Base-by-base conservation (phyloP, 2,329 filamentous ascomycete species). In the Neoascochyta sp. region DNA sequence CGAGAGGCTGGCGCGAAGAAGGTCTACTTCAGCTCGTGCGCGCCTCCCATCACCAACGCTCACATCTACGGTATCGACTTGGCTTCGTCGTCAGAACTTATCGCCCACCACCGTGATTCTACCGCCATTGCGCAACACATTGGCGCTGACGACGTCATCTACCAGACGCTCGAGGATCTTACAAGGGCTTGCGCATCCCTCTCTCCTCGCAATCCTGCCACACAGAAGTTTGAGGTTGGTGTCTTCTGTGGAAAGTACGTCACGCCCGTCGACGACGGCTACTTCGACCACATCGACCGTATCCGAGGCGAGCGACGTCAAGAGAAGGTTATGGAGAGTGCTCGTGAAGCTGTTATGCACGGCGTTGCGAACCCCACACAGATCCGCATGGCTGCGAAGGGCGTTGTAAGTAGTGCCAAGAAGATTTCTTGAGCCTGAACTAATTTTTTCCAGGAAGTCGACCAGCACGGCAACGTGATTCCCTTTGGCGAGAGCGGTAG, bases 161-260 rank as follows among this genome's bases (percentile, higher is more conserved):
- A 81, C 57, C 83, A 88, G 54, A 78, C 74, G 10, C 74, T 96
- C 1, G 74, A 80, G 1, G 89, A 93, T 51, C 71, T 96, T n/a
- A 81, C 83, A 54, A 78, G 74, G 16, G 80, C 88, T 0, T 95
- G 89, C 54, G 74, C 80, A 2, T 80, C 87, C 45, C 75, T 86
- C 4, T 80, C 78, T 39, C 74, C 79, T 28, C 67, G 74, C 32
- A 65, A 75, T 39, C 66, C 69, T 18, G 59, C 76, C 49, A 70
- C 70, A 7, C 69, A 75, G 42, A 70, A 81, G 32, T 95, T 95
- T 46, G 90, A 96, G 58, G 80, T 93, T 3, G 89, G 90, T 31
- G 89, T 95, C 7, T 95, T 96, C 68, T 87, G 81, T 54, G 90
- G 90, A 24, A 78, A 80, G 43, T 95, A 95, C 63, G 73, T 86